These are phyloP conservation scores for Talaromyces piceae DNA, from an alignment of 2,329 filamentous ascomycete species.

Conservation along the genomic window DNA sequence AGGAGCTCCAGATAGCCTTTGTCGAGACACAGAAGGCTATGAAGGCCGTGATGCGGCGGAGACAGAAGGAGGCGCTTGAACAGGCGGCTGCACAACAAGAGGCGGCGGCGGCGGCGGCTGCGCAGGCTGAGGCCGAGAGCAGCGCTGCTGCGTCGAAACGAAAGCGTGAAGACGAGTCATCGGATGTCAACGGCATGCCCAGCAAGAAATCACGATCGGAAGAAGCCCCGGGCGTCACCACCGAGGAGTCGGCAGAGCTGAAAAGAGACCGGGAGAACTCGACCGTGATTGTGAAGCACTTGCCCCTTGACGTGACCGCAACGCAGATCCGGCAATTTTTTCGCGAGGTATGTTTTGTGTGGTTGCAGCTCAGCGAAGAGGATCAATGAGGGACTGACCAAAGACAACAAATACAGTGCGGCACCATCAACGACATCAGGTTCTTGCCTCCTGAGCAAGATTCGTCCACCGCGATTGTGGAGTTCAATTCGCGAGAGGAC, in stretches of 20 bases:
- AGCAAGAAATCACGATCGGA: slow-evolving; percentile 61
- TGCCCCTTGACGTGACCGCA: slow-evolving; percentile 63
- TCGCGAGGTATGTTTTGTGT: slow-evolving; percentile 50
- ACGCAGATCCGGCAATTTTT: slow-evolving; percentile 82
- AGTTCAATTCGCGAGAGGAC: slow-evolving; percentile 76
- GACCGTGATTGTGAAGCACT: slow-evolving; percentile 69
- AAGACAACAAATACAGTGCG: slow-evolving; percentile 45
- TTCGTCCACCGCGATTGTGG: slow-evolving; percentile 66
- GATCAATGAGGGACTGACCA: neutral
- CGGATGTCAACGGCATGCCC: slow-evolving; percentile 44
- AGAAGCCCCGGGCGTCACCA: slow-evolving; percentile 23
- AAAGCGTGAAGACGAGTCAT: slow-evolving; percentile 57
- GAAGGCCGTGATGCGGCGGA: slow-evolving; percentile 56
- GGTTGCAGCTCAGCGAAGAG: neutral
- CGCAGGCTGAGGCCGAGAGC: neutral
- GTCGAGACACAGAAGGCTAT: slow-evolving; percentile 64
- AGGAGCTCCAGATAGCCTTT: slow-evolving; percentile 64
- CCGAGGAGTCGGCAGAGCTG: slow-evolving; percentile 28
- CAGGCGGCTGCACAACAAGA: slow-evolving; percentile 19
- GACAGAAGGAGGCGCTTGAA: slow-evolving; percentile 55
- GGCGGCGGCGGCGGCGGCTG: slow-evolving; percentile 11
- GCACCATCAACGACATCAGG: slow-evolving; percentile 70
- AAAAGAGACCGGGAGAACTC: slow-evolving; percentile 89
- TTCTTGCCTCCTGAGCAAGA: slow-evolving; percentile 56
- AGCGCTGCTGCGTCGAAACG: slow-evolving; percentile 48